Evolutionary conservation across 1,284 basidiomycete genomes (phyloP).

Genomic region (Cystobasidiaceae sp.): DNA sequence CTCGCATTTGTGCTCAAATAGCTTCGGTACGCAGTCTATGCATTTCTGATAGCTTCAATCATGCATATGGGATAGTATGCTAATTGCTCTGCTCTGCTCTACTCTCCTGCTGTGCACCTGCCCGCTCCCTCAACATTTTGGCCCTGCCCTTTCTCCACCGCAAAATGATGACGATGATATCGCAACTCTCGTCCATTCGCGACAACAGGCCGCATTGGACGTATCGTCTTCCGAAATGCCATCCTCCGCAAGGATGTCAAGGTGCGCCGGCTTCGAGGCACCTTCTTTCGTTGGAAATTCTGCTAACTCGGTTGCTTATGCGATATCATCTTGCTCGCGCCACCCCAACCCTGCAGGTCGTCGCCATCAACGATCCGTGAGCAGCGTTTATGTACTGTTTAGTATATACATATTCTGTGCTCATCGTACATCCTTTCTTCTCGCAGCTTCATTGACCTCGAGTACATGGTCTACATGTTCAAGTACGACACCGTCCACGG

Average conservation of each 20-base stretch:
- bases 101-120: background rate
- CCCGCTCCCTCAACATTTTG: slow-evolving; percentile 7
- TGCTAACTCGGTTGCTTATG: background rate
- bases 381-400: slow-evolving; percentile 10
- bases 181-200: background rate
- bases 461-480: slow-evolving; percentile 83
- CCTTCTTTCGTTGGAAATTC: background rate
- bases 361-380: slow-evolving; percentile 70
- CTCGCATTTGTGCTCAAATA: background rate
- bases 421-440: background rate
- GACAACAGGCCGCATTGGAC: slow-evolving; percentile 85
- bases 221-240: slow-evolving; percentile 95
- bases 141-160: background rate
- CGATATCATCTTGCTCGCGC: background rate
- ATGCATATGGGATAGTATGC: too few species aligned
- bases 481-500: slow-evolving; percentile 99
- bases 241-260: slow-evolving; percentile 69
- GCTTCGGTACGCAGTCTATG: slow-evolving; percentile 6
- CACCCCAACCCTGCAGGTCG: slow-evolving; percentile 48
- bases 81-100: background rate
- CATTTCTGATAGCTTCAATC: too few species aligned
- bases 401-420: background rate
- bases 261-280: slow-evolving; percentile 42
- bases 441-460: slow-evolving; percentile 81
- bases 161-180: background rate